These are phyloP conservation scores for Filosporella fistucella DNA, from an alignment of 495 filamentous ascomycete genomes.

Conservation along the genomic window DNA sequence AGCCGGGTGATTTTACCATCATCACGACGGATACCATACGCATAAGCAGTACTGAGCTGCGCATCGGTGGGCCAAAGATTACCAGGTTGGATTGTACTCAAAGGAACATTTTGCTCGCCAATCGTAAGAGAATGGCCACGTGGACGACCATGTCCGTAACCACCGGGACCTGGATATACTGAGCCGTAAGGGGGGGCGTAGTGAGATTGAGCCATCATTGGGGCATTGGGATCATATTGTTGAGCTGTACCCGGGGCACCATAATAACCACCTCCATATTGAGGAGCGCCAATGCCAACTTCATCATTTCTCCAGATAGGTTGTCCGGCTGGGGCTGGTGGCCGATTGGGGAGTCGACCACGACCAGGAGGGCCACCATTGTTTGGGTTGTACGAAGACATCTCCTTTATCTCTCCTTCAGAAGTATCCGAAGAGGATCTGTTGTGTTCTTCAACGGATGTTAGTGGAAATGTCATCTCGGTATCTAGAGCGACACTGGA, in stretches of 20 bases:
- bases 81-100: conserved; percentile 12
- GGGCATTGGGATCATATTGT: not conserved
- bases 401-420: not conserved
- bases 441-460: conserved; percentile 1
- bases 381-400: not conserved
- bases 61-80: not conserved
- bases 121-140: too few species aligned
- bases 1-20: conserved; percentile 57
- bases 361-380: not conserved
- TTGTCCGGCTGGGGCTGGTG: too few species aligned
- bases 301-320: too few species aligned
- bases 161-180: too few species aligned
- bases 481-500: conserved; percentile 3
- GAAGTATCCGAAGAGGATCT: conserved; percentile 2
- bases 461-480: conserved; percentile 18
- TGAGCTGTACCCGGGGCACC: not conserved
- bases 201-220: too few species aligned
- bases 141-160: too few species aligned
- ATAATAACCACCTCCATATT: not conserved
- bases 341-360: not conserved
- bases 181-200: too few species aligned
- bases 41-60: conserved; percentile 11
- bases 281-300: too few species aligned
- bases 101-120: not conserved
- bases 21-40: conserved; percentile 33